phyloP scores from a whole-genome alignment of 2,329 filamentous ascomycete species.

The Ascosphaera pollenicola region DNA sequence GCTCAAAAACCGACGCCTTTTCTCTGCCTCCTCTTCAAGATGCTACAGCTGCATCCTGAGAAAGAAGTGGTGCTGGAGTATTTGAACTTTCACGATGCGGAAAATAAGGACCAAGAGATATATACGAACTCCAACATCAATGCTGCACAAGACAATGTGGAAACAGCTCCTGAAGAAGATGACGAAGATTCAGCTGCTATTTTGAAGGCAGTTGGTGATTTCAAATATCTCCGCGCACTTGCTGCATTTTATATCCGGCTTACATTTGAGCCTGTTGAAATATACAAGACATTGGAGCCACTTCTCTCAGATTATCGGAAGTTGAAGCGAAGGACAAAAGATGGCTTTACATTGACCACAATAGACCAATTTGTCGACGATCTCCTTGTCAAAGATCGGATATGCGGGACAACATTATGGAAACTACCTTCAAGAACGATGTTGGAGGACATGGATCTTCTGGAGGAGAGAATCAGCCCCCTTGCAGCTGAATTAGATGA shows the following conservation, averaged over 20 bases:
- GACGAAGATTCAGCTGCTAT: constrained; percentile 9
- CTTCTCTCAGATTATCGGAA: constrained; percentile 66
- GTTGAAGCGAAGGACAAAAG: constrained; percentile 51
- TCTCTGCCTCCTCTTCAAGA: constrained; percentile 81
- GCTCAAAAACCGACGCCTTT: constrained; percentile 76
- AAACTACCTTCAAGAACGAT: constrained; percentile 67
- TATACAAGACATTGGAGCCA: constrained; percentile 63
- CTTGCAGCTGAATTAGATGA: constrained; percentile 42
- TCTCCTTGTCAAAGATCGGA: constrained; percentile 63
- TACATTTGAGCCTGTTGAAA: constrained; percentile 59
- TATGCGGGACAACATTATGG: constrained; percentile 81
- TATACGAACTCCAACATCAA: constrained; percentile 7
- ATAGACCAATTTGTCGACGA: constrained; percentile 93
- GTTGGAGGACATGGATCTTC: constrained; percentile 67
- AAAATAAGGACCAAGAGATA: constrained; percentile 17
- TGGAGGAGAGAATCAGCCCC: constrained; percentile 70
- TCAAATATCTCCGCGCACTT: constrained; percentile 66
- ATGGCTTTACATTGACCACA: constrained; percentile 53
- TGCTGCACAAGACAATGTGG: constrained; percentile 4
- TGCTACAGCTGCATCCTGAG: constrained; percentile 67
- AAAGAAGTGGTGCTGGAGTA: constrained; percentile 65
- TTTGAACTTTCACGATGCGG: constrained; percentile 54
- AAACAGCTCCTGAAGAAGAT: constrained; percentile 5
- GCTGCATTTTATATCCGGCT: constrained; percentile 86
- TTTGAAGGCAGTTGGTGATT: constrained; percentile 21